These are phyloP conservation scores for Dictyostelium brefeldianum DNA, from an alignment of 78 protist genomes.

Conservation along the genomic window DNA sequence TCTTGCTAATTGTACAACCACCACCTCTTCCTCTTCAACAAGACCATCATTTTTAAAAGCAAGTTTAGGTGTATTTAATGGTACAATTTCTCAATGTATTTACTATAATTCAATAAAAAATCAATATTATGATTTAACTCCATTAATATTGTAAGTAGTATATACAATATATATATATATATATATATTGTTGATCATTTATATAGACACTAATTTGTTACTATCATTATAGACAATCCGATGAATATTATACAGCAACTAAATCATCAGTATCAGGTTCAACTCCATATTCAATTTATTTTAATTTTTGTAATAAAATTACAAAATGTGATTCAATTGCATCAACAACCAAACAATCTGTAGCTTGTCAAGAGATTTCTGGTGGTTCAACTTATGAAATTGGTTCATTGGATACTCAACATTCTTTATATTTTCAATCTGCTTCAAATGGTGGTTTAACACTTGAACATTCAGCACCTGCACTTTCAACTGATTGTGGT, in stretches of 20 bases:
- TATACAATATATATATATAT: too few relatives aligned
- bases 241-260: not conserved
- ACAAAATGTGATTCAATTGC: slow-evolving; percentile 2
- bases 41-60: not conserved
- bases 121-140: not conserved
- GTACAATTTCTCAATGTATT: not conserved
- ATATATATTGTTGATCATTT: too few relatives aligned
- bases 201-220: too few relatives aligned
- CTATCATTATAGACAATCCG: not conserved
- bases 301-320: not conserved
- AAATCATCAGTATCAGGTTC: not conserved
- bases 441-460: not conserved
- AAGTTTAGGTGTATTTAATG: not conserved
- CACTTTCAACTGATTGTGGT: too few relatives aligned
- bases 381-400: not conserved
- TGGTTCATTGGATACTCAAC: not conserved
- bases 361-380: not conserved
- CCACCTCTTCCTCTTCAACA: not conserved
- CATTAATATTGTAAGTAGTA: not conserved
- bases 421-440: not conserved
- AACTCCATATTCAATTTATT: not conserved
- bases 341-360: slow-evolving; percentile 4
- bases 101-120: not conserved
- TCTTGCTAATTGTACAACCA: not conserved
- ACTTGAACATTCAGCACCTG: not conserved